Evolutionary conservation across 257 asterid species (phyloP).

Genomic region (Rubia yunnanensis): DNA sequence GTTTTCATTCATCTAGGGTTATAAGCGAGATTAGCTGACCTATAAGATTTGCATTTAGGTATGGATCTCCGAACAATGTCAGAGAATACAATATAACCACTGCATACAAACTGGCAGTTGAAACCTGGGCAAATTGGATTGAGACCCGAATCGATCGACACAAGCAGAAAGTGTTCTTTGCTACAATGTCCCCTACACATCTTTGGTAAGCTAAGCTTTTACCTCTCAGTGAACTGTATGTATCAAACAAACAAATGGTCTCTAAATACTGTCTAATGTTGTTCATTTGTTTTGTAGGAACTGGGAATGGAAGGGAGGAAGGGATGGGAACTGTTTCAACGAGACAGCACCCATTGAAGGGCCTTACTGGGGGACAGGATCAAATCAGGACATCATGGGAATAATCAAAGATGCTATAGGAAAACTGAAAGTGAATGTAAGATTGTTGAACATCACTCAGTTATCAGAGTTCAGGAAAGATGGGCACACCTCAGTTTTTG

Average conservation of each 20-base stretch:
- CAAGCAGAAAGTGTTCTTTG: constrained; percentile 58
- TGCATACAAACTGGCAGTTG: constrained; percentile 71
- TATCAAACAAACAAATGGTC: background rate
- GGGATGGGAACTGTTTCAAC: constrained; percentile 68
- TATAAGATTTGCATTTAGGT: constrained; percentile 24
- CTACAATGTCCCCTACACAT: constrained; percentile 84
- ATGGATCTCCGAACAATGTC: constrained; percentile 43
- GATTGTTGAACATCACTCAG: constrained; percentile 63
- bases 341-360: constrained; percentile 58
- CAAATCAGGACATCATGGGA: constrained; percentile 63
- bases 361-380: constrained; percentile 78
- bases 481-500: constrained; percentile 65
- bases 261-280: background rate
- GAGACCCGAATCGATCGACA: constrained; percentile 38
- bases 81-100: constrained; percentile 56
- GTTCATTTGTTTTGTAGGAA: constrained; percentile 39
- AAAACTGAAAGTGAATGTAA: constrained; percentile 34
- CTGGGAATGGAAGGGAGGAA: constrained; percentile 90
- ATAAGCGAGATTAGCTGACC: no score
- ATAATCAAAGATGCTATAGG: constrained; percentile 39
- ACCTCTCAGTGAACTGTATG: background rate
- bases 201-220: constrained; percentile 45
- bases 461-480: constrained; percentile 80
- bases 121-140: constrained; percentile 82
- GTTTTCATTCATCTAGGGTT: background rate